Conservation (phyloP, 1,284 basidiomycete genomes). For the Cryptococcus sp. region DNA sequence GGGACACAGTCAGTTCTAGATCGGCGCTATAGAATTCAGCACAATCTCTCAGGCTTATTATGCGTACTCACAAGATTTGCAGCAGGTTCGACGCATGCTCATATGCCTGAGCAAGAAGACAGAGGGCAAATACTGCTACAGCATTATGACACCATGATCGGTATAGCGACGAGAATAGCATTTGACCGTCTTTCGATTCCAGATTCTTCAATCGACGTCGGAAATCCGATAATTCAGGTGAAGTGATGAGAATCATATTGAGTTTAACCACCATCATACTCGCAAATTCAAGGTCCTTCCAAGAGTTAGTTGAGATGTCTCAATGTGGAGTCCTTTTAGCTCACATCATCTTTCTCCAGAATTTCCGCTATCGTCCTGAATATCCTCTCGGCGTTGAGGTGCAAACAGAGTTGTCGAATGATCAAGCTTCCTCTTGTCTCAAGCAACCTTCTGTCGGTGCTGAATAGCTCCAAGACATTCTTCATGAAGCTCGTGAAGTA, state of each 20-base stretch:
- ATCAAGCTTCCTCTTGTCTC: conserved; percentile 93
- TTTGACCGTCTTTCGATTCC: conserved; percentile 93
- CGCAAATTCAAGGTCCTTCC: conserved; percentile 89
- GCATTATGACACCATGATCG: conserved; percentile 99
- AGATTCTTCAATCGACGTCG: conserved; percentile 85
- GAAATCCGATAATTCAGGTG: conserved; percentile 91
- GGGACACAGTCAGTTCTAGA: conserved; percentile 87
- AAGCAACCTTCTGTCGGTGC: conserved; percentile 83
- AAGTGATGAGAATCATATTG: conserved; percentile 93
- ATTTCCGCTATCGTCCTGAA: conserved; percentile 96
- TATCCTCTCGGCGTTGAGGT: conserved; percentile 92
- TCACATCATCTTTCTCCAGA: conserved; percentile 91
- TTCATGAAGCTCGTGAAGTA: conserved; percentile 96
- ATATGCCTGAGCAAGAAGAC: conserved; percentile 93
- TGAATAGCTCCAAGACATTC: conserved; percentile 89
- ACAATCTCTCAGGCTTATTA: neutral
- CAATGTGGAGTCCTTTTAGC: conserved; percentile 19
- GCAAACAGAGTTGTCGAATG: conserved; percentile 89
- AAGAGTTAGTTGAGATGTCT: conserved; percentile 1
- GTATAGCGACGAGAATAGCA: conserved; percentile 84
- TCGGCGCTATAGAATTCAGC: conserved; percentile 63
- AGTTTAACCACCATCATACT: conserved; percentile 96
- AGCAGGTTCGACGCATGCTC: conserved; percentile 96
- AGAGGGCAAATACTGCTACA: conserved; percentile 91
- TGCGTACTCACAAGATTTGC: conserved; percentile 76